Conservation (phyloP, 345 rosid genomes). For the Moringa oleifera region DNA sequence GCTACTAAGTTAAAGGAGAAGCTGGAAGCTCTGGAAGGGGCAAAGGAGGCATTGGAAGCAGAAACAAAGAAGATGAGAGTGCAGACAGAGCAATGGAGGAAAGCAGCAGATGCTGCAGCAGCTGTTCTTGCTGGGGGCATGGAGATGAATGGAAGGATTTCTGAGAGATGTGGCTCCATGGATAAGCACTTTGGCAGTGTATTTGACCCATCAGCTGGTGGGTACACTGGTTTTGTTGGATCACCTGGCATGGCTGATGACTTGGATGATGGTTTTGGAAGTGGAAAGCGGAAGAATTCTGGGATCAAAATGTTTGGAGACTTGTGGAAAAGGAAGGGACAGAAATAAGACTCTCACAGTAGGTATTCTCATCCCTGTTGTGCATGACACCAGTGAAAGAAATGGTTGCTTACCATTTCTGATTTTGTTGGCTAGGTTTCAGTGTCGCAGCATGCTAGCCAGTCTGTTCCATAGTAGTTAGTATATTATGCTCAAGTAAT, state of each 20-base stretch:
- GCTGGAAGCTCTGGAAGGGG: slow-evolving; percentile 49
- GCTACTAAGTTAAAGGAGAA: slow-evolving; percentile 39
- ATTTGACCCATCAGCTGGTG: slow-evolving; percentile 38
- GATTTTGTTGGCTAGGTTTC: slow-evolving; percentile 14
- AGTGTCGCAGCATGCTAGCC: neutral
- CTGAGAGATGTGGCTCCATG: slow-evolving; percentile 62
- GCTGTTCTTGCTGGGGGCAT: slow-evolving; percentile 66
- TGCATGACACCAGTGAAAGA: slow-evolving; percentile 10
- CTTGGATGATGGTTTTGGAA: slow-evolving; percentile 55
- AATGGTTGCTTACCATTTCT: slow-evolving; percentile 36
- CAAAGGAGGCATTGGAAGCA: slow-evolving; percentile 50
- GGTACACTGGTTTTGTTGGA: slow-evolving; percentile 46
- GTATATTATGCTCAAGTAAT: neutral
- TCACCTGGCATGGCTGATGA: slow-evolving; percentile 59
- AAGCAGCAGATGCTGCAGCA: slow-evolving; percentile 96
- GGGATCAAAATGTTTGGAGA: slow-evolving; percentile 86
- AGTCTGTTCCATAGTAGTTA: neutral
- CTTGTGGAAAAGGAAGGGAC: slow-evolving; percentile 76
- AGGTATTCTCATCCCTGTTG: neutral
- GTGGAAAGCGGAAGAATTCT: slow-evolving; percentile 65
- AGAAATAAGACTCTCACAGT: slow-evolving; percentile 35
- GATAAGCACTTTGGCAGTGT: slow-evolving; percentile 63
- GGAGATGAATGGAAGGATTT: slow-evolving; percentile 55
- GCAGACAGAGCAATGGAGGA: slow-evolving; percentile 95
- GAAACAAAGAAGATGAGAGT: slow-evolving; percentile 84